Conservation (phyloP, 164 flowering plant species). For the Berberis vulgaris region DNA sequence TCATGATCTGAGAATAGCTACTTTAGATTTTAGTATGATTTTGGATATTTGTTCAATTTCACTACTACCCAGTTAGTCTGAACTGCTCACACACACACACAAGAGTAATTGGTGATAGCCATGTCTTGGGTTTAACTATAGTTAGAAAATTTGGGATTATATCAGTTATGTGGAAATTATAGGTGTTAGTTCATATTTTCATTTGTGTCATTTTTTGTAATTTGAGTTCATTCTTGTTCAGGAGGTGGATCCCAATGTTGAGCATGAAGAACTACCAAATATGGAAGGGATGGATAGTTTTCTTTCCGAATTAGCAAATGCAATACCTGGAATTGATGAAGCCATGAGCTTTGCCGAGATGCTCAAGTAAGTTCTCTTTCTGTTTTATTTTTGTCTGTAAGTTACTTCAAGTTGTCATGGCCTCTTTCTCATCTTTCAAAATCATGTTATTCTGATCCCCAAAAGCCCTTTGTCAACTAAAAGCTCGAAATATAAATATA, state of each 20-base stretch:
- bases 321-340: conserved; percentile 97
- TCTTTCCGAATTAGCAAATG: conserved; percentile 82
- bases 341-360: conserved; percentile 99
- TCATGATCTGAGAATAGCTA: too few relatives aligned
- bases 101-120: too few relatives aligned
- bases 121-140: too few relatives aligned
- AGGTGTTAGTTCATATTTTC: not conserved
- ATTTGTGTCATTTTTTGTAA: not conserved
- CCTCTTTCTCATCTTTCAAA: too few relatives aligned
- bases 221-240: conserved; percentile 10
- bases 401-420: too few relatives aligned
- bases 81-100: too few relatives aligned
- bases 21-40: too few relatives aligned
- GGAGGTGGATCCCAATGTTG: conserved; percentile 97
- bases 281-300: conserved; percentile 74
- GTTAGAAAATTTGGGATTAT: not conserved
- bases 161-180: not conserved
- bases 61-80: too few relatives aligned
- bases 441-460: too few relatives aligned
- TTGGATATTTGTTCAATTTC: too few relatives aligned
- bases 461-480: too few relatives aligned
- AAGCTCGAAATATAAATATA: too few relatives aligned
- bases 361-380: conserved; percentile 64
- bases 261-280: conserved; percentile 50
- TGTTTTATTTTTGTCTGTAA: not conserved